Conservation (phyloP, 805 yeast genomes). For the Lipomyces kockii region DNA sequence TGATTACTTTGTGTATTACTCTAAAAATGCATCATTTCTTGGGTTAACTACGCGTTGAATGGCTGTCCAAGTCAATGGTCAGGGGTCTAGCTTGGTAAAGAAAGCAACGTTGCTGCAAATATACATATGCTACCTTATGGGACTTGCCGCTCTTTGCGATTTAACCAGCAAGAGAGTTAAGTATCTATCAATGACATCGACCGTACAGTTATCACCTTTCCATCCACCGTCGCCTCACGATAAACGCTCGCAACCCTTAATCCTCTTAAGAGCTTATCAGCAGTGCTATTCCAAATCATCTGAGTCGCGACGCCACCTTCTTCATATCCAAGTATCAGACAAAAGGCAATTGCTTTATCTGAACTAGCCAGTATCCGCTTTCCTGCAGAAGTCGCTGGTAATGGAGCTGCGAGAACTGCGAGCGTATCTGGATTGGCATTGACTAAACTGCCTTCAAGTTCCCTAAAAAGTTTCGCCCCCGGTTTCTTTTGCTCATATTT, state of each 20-base stretch:
- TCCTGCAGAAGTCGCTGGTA: conserved; percentile 28
- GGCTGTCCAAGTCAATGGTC: too few relatives aligned
- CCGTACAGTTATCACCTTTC: not conserved
- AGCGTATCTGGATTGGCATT: conserved; percentile 19
- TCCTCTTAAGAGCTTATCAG: conserved; percentile 20
- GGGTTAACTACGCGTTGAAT: too few relatives aligned
- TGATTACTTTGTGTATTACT: not conserved
- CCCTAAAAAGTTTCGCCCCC: conserved; percentile 50
- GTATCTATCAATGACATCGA: not conserved
- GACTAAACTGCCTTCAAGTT: conserved; percentile 35
- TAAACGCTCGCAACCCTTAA: conserved; percentile 16
- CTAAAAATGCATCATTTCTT: not conserved
- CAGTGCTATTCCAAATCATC: conserved; percentile 33
- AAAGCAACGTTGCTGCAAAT: not conserved
- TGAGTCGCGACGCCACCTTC: conserved; percentile 30
- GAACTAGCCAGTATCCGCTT: conserved; percentile 22
- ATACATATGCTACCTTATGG: not conserved
- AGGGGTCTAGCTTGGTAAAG: too few relatives aligned
- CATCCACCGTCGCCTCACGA: not conserved
- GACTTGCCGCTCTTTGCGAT: not conserved
- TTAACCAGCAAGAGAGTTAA: not conserved
- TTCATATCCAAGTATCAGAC: conserved; percentile 16
- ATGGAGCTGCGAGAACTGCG: conserved; percentile 34
- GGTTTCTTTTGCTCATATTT: conserved; percentile 48
- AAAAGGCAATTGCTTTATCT: conserved; percentile 28